Evolutionary conservation across 2,329 filamentous ascomycete genomes (phyloP), one percentile per base, ranked within the genome.

Genomic region (Sordariomycetes sp.): DNA sequence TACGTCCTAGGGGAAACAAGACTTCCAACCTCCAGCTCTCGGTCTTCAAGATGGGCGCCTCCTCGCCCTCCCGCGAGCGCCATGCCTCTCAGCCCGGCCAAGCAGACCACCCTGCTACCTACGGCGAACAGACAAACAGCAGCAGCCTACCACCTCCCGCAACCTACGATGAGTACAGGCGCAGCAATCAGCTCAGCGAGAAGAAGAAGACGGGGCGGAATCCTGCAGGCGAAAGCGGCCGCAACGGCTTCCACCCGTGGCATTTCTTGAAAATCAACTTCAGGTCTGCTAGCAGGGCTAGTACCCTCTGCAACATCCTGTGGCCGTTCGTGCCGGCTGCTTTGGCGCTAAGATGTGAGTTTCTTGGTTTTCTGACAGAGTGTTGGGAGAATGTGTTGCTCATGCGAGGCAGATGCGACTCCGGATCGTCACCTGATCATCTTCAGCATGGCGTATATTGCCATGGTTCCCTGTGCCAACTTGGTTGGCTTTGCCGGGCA

Each of bases 381-480:
- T 17, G 12, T 25, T 27, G 20, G 20, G 11, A 17, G 15, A 11
- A 32, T 47, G 30, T 41, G 27, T 17, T 3, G 30, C 20, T 21
- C 7, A 12, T 24, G 21, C 8, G 17, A 16, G 17, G 21, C 11
- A 57, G 53, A 66, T 44, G 43, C 55, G 21, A 41, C 57, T 29
- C 46, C 48, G 1, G 50, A 59, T 7, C 44, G 53, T 21, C 60
- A 62, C 31, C 48, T 63, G 2, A 61, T 60, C 51, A 63, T 66
- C 42, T 71, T 72, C 43, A 58, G 58, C 32, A 54, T 66, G 11
- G 55, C 59, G 6, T 71, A 70, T 39, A 57, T 72, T 33, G 64
- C 65, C 39, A 70, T 72, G 61, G 53, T 72, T 1, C 68, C 68
- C 0, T 60, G 64, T 19, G 68, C 68, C 35, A 72, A 70, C 41